Percentiles rank a stretch among this genome's conserved stretches.
These are phyloP conservation scores for Cadophora sp. DNA, from an alignment of 2,329 filamentous ascomycete genomes.

Conservation along the genomic window DNA sequence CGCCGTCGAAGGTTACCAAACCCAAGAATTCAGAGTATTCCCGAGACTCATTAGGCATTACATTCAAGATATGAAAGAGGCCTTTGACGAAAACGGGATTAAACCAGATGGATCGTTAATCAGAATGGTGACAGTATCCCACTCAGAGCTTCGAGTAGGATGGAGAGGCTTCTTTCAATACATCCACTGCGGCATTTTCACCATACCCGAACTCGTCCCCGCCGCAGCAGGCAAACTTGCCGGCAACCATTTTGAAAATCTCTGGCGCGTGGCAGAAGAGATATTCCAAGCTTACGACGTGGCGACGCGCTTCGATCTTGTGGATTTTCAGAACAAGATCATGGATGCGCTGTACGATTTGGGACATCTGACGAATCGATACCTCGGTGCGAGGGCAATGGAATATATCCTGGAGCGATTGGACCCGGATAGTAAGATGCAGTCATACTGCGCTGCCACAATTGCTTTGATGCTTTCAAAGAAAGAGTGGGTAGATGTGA, in stretches of 20 bases:
- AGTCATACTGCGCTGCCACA: not conserved
- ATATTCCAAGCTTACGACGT: not conserved
- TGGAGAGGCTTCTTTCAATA: not conserved
- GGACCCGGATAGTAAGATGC: not conserved
- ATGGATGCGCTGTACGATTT: constrained; percentile 1
- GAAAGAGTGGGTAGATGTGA: not conserved
- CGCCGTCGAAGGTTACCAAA: no score
- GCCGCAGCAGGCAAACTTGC: no score
- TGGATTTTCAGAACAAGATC: not conserved
- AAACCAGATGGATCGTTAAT: no score
- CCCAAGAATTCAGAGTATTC: no score
- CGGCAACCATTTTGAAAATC: no score
- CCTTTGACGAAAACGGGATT: no score
- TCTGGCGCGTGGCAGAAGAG: not conserved
- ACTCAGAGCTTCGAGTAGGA: not conserved
- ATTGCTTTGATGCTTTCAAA: not conserved
- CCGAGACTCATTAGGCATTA: not conserved
- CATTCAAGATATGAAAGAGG: not conserved
- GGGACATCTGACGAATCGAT: not conserved
- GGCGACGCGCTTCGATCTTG: not conserved
- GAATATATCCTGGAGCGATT: not conserved
- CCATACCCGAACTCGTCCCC: not conserved
- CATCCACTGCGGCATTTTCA: not conserved
- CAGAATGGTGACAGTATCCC: no score
- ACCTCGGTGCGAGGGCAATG: not conserved